Evolutionary conservation across 148 eudicot species (phyloP).

Genomic region (Talinum fruticosum): DNA sequence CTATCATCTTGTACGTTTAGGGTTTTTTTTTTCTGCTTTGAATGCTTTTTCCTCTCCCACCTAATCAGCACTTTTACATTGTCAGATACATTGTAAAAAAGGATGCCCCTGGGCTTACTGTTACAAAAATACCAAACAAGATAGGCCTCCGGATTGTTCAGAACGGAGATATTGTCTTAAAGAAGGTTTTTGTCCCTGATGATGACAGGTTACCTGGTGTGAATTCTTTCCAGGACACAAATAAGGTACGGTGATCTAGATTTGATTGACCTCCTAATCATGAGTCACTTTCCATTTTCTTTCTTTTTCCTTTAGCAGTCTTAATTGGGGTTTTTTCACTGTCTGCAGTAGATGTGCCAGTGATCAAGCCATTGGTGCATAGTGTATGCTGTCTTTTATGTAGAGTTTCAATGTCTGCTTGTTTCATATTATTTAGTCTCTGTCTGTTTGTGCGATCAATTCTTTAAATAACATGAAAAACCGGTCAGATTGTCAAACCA

Average conservation of each 20-base stretch:
- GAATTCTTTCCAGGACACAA: slow-evolving; percentile 87
- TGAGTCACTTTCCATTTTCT: neutral
- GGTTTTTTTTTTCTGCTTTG: neutral
- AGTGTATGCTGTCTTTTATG: neutral
- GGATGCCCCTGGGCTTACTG: slow-evolving; percentile 74
- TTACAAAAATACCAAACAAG: slow-evolving; percentile 82
- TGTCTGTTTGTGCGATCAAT: neutral
- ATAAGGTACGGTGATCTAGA: slow-evolving; percentile 49
- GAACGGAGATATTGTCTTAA: slow-evolving; percentile 81
- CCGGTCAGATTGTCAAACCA: neutral
- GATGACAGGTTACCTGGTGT: slow-evolving; percentile 82
- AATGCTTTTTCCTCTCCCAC: neutral
- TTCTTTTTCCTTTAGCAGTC: neutral
- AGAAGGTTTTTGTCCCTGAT: slow-evolving; percentile 80
- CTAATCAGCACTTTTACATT: slow-evolving; percentile 5
- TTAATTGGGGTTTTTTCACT: neutral
- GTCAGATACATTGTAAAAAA: slow-evolving; percentile 72
- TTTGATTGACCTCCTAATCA: neutral
- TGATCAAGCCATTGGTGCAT: neutral
- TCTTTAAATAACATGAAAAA: neutral
- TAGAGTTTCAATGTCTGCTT: no score
- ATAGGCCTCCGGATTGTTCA: slow-evolving; percentile 91
- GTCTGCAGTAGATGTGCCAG: neutral
- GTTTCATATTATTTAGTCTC: no score
- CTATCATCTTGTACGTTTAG: neutral